Evolutionary conservation across 2,329 filamentous ascomycete genomes (phyloP), one percentile per base, ranked within the genome.

Genomic region (Diaporthe longicolla): DNA sequence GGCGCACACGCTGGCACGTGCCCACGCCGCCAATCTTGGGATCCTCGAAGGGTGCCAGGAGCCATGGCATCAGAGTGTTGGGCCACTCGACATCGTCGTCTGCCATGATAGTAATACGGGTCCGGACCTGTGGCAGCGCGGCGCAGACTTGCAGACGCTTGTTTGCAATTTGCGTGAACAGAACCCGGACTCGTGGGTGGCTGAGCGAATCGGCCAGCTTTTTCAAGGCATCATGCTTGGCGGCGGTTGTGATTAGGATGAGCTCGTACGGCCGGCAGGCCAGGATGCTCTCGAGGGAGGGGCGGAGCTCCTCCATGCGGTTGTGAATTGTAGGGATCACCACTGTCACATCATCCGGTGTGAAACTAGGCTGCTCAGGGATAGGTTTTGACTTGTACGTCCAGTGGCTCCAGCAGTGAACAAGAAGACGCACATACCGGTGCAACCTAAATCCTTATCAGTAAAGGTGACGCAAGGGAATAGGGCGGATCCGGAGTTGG

Each of bases 21-120:
- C 95, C 95, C 71, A 98, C 96, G 45, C 95, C 96, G 74, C 96
- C 96, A 78, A 97, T 96, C 76, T 89, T 87, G 24, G 89, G 86
- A 81, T 97, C 92, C 82, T 98, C 95, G 76, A 98, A 98, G 0
- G 96, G 95, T 6, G 96, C 96, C 76, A 98, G 87, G 73, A 98
- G 93, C 95, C 95, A 98, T 43, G 93, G 93, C 79, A 98, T 90
- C 76, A 97, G 90, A 55, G 94, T 97, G 21, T 88, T 87, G 4
- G 95, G 95, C 93, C 96, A 98, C 78, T 93, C 95, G 76, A 98
- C 96, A 82, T 98, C 96, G 83, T 98, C 96, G 81, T 98, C 96
- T 35, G 95, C 95, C 86, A 98, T 95, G 79, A 98, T 90, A 50
- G 94, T 98, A 81, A 98, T 95, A 69, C 89, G 86, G 0, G 96